Base-by-base conservation (phyloP, 257 asterid species). In the Gynochthodes officinalis region DNA sequence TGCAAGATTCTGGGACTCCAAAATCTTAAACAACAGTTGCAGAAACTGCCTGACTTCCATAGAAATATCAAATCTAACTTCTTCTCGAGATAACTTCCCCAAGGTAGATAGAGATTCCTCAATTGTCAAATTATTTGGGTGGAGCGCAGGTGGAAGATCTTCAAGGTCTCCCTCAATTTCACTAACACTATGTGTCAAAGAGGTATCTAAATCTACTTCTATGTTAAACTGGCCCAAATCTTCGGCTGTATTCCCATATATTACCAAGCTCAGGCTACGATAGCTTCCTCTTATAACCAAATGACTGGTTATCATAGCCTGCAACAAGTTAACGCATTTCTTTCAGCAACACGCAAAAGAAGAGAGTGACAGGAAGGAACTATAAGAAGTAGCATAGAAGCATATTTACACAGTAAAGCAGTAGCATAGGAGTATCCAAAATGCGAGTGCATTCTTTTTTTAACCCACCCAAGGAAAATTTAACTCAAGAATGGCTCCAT, bases 241-340 rank as follows among this genome's bases (percentile, higher is more conserved):
- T 84, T 89, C 97, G 0, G 97, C 90, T 58, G 96, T 90, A 78
- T 91, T 91, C 60, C 99, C 99, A 77, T 92, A 95, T 76, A 95
- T 78, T 71, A 95, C 99, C 95, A 95, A 84, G 87, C 96, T 95
- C 60, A 95, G 91, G 90, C 90, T 89, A 74, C 95, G 95, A 82
- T 90, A 95, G 92, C 95, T 92, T 79, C 99, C 99, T 79, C 99
- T 86, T 37, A 95, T 84, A 65, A 91, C 98, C 90, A 95, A 81
- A 92, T 92, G 99, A 81, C 79, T 92, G 74, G 99, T 92, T 68
- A 95, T 90, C 81, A 87, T 79, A 64, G 90, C 93, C 99, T 95
- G 84, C 82, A 80, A 69, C 67, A 75, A 82, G 79, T 67, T 60
- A 62, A 76, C 59, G 76, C 62, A 39, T 57, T 48, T 21, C 71